Evolutionary conservation across 192 early-diverging fungal genomes (phyloP), one percentile per base, ranked within the genome.

Genomic region (Phlyctochytrium planicorne): DNA sequence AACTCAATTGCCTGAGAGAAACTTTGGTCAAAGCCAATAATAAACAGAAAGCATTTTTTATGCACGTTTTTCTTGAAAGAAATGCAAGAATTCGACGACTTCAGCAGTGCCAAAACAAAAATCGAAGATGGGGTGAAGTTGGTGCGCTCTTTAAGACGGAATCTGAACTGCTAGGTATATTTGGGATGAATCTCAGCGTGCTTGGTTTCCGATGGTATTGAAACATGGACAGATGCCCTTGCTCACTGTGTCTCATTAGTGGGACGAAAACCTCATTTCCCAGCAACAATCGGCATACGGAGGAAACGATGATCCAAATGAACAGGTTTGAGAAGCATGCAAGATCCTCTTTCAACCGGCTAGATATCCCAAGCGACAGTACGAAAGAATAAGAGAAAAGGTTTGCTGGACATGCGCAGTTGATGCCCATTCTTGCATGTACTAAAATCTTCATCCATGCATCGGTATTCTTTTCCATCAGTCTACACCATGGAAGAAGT

Each of bases 401-500:
- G n/a, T n/a, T n/a, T n/a, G n/a, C n/a, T n/a, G n/a, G n/a, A n/a
- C n/a, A n/a, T n/a, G n/a, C n/a, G n/a, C n/a, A n/a, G n/a, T n/a
- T n/a, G n/a, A n/a, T n/a, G n/a, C n/a, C n/a, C n/a, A n/a, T n/a
- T n/a, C n/a, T n/a, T n/a, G n/a, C n/a, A n/a, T n/a, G n/a, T n/a
- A n/a, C n/a, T n/a, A n/a, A n/a, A n/a, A n/a, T n/a, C n/a, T n/a
- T n/a, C n/a, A n/a, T n/a, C n/a, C n/a, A n/a, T n/a, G n/a, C n/a
- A n/a, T n/a, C n/a, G n/a, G n/a, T n/a, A n/a, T n/a, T n/a, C n/a
- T n/a, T n/a, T n/a, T n/a, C n/a, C n/a, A n/a, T n/a, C n/a, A n/a
- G 55, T 57, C 10, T 57, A 57, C 55, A 57, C 55, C 10, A 57
- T 57, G 55, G 55, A 57, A 14, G 55, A 57, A 27, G 40, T 47